Conservation (phyloP, 306 rosid genomes). For the Lupinus albus region DNA sequence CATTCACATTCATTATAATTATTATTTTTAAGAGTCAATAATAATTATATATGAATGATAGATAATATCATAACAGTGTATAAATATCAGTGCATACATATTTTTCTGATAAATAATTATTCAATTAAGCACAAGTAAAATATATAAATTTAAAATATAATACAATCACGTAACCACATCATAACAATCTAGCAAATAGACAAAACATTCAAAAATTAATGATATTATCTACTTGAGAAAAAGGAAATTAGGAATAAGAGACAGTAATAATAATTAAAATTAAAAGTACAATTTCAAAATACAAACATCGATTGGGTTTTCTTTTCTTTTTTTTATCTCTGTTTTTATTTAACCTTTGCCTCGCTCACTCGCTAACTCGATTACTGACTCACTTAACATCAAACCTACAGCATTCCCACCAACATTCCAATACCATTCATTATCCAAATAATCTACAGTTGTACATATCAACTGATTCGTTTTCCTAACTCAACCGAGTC, state of each 20-base stretch:
- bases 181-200: too few relatives aligned
- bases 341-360: slow-evolving; percentile 41
- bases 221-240: slow-evolving; percentile 42
- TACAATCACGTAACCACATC: too few relatives aligned
- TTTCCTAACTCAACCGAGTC: slow-evolving; percentile 40
- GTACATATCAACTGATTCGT: neutral
- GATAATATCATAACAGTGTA: too few relatives aligned
- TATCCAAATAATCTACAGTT: slow-evolving; percentile 34
- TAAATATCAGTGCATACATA: too few relatives aligned
- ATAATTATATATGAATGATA: too few relatives aligned
- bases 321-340: neutral
- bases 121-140: neutral
- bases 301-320: slow-evolving; percentile 29
- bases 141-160: neutral
- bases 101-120: too few relatives aligned
- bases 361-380: slow-evolving; percentile 33
- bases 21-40: too few relatives aligned
- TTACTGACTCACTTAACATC: slow-evolving; percentile 36
- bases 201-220: too few relatives aligned
- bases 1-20: too few relatives aligned
- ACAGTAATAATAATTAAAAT: slow-evolving; percentile 23
- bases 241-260: slow-evolving; percentile 8
- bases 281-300: slow-evolving; percentile 45
- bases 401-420: slow-evolving; percentile 18
- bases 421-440: neutral